Evolutionary conservation across 192 early-diverging fungal species (phyloP).

Genomic region (Umbelopsis ramanniana): DNA sequence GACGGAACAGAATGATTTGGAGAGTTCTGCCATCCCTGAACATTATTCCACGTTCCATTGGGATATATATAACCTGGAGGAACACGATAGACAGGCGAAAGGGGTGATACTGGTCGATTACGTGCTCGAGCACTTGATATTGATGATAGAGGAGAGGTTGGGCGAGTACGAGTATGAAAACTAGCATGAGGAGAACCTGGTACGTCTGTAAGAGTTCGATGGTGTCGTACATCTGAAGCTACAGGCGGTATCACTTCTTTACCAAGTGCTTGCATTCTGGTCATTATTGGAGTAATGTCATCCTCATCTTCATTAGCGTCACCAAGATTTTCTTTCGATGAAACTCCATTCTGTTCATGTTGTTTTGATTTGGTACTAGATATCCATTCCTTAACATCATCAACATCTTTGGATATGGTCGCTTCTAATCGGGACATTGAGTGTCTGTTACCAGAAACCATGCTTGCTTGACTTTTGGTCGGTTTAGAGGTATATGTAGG

Average conservation of each 20-base stretch:
- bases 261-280: neutral
- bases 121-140: neutral
- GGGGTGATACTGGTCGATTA: neutral
- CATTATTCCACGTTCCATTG: neutral
- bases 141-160: no score
- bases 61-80: conserved; percentile 3
- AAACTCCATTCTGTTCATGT: neutral
- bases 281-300: neutral
- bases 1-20: neutral
- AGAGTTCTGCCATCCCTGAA: neutral
- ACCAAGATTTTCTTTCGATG: no score
- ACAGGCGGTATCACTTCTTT: neutral
- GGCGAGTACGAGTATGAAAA: no score
- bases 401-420: neutral
- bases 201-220: no score
- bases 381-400: conserved; percentile 2
- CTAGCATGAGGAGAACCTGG: no score
- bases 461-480: neutral
- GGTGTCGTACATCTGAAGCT: no score
- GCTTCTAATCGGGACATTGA: neutral
- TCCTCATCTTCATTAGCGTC: neutral
- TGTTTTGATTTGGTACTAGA: neutral
- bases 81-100: neutral
- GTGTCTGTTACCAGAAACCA: neutral
- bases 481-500: neutral